Evolutionary conservation across 2,329 filamentous ascomycete genomes (phyloP).

Genomic region (Hymenoscyphus repandus): DNA sequence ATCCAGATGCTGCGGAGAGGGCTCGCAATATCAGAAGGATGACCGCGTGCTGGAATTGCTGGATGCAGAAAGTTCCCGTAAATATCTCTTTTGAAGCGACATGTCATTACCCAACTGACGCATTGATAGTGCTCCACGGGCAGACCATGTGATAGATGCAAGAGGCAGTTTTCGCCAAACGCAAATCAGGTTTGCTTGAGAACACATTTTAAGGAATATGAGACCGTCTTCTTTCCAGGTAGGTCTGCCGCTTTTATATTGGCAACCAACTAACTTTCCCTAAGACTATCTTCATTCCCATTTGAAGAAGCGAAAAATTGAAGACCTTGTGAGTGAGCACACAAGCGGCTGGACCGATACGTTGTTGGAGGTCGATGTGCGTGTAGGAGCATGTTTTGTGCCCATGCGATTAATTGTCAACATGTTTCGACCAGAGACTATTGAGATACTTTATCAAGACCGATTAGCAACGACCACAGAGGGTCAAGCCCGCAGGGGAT

Average conservation of each 20-base stretch:
- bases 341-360: constrained; percentile 14
- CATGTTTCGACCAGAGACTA: constrained; percentile 13
- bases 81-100: not conserved
- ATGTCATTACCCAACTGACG: not conserved
- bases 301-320: constrained; percentile 21
- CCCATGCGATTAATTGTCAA: constrained; percentile 17
- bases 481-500: constrained; percentile 2
- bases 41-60: constrained; percentile 24
- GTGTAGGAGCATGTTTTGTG: constrained; percentile 16
- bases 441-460: constrained; percentile 16
- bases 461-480: constrained; percentile 8
- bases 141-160: constrained; percentile 19
- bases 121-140: constrained; percentile 18
- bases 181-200: constrained; percentile 16
- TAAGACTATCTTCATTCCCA: constrained; percentile 21
- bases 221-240: constrained; percentile 21
- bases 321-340: constrained; percentile 24
- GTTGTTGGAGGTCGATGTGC: constrained; percentile 17
- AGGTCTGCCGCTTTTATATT: not conserved
- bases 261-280: constrained; percentile 2
- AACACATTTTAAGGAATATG: constrained; percentile 21
- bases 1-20: constrained; percentile 16
- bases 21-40: constrained; percentile 17
- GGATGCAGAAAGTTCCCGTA: constrained; percentile 22
- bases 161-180: constrained; percentile 11